Conservation (phyloP, 2,329 filamentous ascomycete species). For the Stenocarpella maydis region DNA sequence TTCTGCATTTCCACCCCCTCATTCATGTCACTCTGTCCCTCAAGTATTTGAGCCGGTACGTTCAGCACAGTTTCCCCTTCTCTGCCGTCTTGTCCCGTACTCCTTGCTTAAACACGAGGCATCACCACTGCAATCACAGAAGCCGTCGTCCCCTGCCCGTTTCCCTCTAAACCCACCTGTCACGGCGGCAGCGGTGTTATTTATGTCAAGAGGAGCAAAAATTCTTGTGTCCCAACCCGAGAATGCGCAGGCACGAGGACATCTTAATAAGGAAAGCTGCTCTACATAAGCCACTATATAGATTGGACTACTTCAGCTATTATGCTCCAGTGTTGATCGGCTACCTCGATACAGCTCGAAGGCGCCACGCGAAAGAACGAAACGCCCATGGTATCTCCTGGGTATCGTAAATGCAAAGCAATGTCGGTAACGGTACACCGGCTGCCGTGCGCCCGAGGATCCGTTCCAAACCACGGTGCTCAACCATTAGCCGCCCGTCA, state of each 20-base stretch:
- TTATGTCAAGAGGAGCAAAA: not conserved
- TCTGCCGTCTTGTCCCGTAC: not conserved
- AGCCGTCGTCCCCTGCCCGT: not conserved
- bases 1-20: not conserved
- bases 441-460: not conserved
- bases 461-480: not conserved
- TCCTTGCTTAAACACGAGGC: not conserved
- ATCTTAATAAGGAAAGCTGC: not conserved
- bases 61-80: not conserved
- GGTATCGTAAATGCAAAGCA: slow-evolving; percentile 9
- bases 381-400: not conserved
- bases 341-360: not conserved
- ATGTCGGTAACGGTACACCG: not conserved
- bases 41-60: not conserved
- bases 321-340: too few species aligned
- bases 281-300: not conserved
- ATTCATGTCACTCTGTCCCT: not conserved
- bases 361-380: not conserved
- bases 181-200: not conserved
- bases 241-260: too few species aligned
- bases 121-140: not conserved
- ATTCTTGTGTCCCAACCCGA: too few species aligned
- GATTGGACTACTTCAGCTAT: not conserved
- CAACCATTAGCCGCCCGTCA: not conserved
- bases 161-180: not conserved